These are phyloP conservation scores for Sphaerosporella brunnea DNA, from an alignment of 495 filamentous ascomycete species.

Conservation along the genomic window DNA sequence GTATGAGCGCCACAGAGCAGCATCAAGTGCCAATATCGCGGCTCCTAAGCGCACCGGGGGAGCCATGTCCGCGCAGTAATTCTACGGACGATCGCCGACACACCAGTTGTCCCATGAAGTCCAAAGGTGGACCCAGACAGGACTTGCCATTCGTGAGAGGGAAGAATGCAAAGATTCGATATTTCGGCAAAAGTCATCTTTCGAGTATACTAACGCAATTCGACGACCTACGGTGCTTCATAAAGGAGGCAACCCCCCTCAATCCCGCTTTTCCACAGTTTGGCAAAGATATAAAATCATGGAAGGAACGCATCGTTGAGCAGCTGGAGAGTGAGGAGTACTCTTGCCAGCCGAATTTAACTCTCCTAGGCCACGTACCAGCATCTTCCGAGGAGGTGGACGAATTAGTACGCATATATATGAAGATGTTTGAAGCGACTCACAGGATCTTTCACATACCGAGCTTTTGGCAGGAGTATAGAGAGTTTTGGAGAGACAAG, in stretches of 20 bases:
- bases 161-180: background rate
- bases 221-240: background rate
- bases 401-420: constrained; percentile 28
- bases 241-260: background rate
- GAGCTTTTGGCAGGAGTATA: constrained; percentile 31
- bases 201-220: background rate
- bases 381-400: constrained; percentile 29
- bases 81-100: background rate
- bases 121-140: background rate
- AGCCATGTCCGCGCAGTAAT: background rate
- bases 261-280: background rate
- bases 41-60: background rate
- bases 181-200: background rate
- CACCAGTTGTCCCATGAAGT: no score
- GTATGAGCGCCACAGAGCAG: background rate
- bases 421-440: constrained; percentile 32
- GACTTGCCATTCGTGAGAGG: background rate
- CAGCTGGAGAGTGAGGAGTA: background rate
- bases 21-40: constrained; percentile 4
- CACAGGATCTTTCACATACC: constrained; percentile 34
- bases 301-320: background rate
- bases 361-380: constrained; percentile 29
- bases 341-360: background rate
- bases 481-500: constrained; percentile 30
- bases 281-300: background rate